Percentiles rank a stretch among this genome's conserved stretches.
phyloP scores from a whole-genome alignment of 2,329 filamentous ascomycete species.

The Fusarium algeriense region DNA sequence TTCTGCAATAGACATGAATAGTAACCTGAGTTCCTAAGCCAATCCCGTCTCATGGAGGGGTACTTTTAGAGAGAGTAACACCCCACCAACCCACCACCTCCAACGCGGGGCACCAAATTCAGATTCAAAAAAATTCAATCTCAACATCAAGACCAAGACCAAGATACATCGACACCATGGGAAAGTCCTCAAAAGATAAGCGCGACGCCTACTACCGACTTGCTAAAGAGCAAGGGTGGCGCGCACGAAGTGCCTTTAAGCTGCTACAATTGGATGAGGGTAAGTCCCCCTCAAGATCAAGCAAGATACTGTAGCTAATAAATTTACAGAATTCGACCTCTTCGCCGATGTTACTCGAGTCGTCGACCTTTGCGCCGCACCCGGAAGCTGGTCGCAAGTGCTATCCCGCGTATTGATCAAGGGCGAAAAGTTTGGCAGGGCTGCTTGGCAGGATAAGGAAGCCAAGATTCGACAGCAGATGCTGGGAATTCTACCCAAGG shows the following conservation, averaged over 20 bases:
- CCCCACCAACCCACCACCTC: constrained; percentile 35
- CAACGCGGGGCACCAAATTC: constrained; percentile 49
- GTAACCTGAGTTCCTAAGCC: background rate
- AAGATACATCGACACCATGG: constrained; percentile 68
- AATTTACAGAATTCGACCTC: constrained; percentile 83
- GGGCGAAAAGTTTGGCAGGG: constrained; percentile 87
- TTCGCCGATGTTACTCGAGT: constrained; percentile 92
- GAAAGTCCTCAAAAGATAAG: constrained; percentile 98
- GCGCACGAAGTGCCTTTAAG: constrained; percentile 95
- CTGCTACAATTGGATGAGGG: constrained; percentile 92
- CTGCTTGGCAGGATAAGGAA: constrained; percentile 89
- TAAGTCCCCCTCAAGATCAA: constrained; percentile 44
- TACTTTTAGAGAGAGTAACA: constrained; percentile 12
- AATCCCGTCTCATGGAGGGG: constrained; percentile 19
- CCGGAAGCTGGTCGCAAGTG: constrained; percentile 97
- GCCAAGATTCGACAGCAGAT: constrained; percentile 73
- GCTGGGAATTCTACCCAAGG: constrained; percentile 62
- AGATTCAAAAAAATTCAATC: constrained; percentile 34
- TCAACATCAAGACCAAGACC: constrained; percentile 2
- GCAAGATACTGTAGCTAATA: constrained; percentile 13
- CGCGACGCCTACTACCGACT: constrained; percentile 97
- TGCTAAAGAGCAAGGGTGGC: constrained; percentile 99
- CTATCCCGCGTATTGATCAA: constrained; percentile 93
- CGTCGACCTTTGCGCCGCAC: constrained; percentile 94
- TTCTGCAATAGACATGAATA: constrained; percentile 6